These are phyloP conservation scores for Hypocrella siamensis DNA, from an alignment of 2,329 filamentous ascomycete species.

Conservation along the genomic window DNA sequence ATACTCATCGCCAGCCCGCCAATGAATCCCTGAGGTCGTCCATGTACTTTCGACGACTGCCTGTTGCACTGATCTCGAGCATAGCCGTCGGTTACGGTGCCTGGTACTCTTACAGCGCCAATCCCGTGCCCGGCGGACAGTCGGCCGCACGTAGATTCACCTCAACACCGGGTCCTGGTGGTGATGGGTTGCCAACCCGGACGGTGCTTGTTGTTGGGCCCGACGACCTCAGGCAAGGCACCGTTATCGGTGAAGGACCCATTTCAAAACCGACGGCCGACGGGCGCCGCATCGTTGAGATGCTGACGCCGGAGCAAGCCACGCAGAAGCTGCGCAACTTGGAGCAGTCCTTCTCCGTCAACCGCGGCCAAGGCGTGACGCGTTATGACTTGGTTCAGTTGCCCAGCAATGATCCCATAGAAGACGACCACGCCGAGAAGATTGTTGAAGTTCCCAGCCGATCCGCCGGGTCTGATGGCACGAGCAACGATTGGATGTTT, in stretches of 20 bases:
- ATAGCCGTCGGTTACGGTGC: constrained; percentile 57
- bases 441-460: constrained; percentile 74
- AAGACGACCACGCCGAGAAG: constrained; percentile 96
- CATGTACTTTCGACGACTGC: constrained; percentile 60
- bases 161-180: constrained; percentile 16
- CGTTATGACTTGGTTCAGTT: constrained; percentile 91
- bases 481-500: constrained; percentile 86
- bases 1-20: constrained; percentile 16
- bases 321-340: constrained; percentile 77
- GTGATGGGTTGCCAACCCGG: constrained; percentile 31
- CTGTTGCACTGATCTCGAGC: constrained; percentile 50
- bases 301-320: constrained; percentile 90
- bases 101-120: constrained; percentile 53
- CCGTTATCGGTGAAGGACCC: constrained; percentile 70
- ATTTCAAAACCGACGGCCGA: constrained; percentile 78
- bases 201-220: constrained; percentile 78
- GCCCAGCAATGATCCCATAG: constrained; percentile 92
- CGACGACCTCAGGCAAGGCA: constrained; percentile 78
- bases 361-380: constrained; percentile 77
- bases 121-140: constrained; percentile 16
- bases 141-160: constrained; percentile 26
- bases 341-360: constrained; percentile 84
- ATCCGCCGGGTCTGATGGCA: constrained; percentile 22
- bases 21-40: constrained; percentile 44
- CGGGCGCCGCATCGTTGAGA: constrained; percentile 77